Base-by-base conservation (phyloP, 805 yeast species). In the Candida cerambycidarum region DNA sequence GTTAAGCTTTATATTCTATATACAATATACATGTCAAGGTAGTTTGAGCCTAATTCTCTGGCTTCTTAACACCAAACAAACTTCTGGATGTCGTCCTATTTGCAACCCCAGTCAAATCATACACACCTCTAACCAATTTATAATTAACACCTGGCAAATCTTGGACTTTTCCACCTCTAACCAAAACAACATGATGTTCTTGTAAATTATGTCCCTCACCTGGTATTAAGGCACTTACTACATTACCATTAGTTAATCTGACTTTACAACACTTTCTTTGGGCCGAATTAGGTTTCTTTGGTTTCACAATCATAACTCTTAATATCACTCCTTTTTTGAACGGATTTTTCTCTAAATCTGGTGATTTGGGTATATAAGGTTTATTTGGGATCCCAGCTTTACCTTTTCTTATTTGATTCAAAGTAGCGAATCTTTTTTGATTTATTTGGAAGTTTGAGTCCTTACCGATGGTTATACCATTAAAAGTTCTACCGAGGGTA, bases 191-290 rank as follows among this genome's bases (percentile, higher is more conserved):
- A 58, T 95, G 87, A 69, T 93, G 99, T 64, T 93, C 99, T 71
- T 93, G 98, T 16, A 95, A 84, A 59, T 93, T 93, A 66, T 93
- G 99, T 15, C 99, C 99, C 61, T 93, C 97, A 42, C 99, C 99
- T 12, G 97, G 97, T 44, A 93, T 93, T 62, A 89, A 90, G 1
- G 97, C 97, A 35, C 92, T 83, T 13, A 93, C 79, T 38, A 87
- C 82, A 51, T 83, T 84, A 19, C 98, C 99, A 56, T 87, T 92
- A 9, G 95, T 79, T 47, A 93, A 75, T 66, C 96, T 79, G 16
- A 93, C 98, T 72, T 98, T 85, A 50, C 95, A 89, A 36, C 95
- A 96, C 65, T 93, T 93, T 69, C 99, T 80, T 69, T 90, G 92
- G 14, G 99, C 97, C 33, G 98, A 92, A 71, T 93, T 93, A 27